Conservation (phyloP, 1,139 yeast genomes). For the Arxiozyma bovina region DNA sequence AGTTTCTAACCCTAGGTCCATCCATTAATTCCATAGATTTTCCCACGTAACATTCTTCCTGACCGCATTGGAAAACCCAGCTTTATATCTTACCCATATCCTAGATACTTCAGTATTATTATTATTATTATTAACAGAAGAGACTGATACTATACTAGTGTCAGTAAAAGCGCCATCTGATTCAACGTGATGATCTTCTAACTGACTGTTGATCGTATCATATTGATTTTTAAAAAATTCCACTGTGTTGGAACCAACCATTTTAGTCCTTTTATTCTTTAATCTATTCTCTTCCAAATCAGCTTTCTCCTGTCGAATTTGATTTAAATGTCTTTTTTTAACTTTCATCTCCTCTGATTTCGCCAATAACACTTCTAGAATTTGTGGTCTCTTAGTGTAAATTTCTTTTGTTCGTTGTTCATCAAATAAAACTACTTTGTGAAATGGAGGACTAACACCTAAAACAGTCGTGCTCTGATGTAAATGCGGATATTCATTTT, state of each 20-base stretch:
- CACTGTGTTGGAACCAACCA: slow-evolving; percentile 15
- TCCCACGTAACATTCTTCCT: slow-evolving; percentile 76
- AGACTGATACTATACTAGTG: background rate
- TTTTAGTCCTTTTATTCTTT: slow-evolving; percentile 26
- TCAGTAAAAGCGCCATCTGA: background rate
- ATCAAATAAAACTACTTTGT: slow-evolving; percentile 22
- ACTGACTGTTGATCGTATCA: slow-evolving; percentile 16
- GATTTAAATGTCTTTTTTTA: slow-evolving; percentile 32
- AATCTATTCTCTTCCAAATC: slow-evolving; percentile 21
- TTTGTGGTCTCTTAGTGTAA: slow-evolving; percentile 26
- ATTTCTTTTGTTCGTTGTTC: slow-evolving; percentile 20
- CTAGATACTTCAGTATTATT: slow-evolving; percentile 29
- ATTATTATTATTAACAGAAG: background rate
- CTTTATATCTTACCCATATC: slow-evolving; percentile 88
- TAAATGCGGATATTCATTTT: slow-evolving; percentile 9
- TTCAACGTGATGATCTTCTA: slow-evolving; percentile 1
- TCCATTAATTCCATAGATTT: slow-evolving; percentile 40
- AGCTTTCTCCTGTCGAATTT: slow-evolving; percentile 23
- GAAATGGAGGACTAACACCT: slow-evolving; percentile 30
- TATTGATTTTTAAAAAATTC: slow-evolving; percentile 35
- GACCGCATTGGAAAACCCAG: slow-evolving; percentile 92
- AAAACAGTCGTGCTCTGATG: slow-evolving; percentile 11
- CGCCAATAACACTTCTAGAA: slow-evolving; percentile 28
- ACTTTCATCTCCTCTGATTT: slow-evolving; percentile 38
- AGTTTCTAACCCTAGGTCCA: background rate